Evolutionary conservation across 2,329 filamentous ascomycete species (phyloP), one percentile per base, ranked within the genome.

Genomic region (Fusarium robinianum): DNA sequence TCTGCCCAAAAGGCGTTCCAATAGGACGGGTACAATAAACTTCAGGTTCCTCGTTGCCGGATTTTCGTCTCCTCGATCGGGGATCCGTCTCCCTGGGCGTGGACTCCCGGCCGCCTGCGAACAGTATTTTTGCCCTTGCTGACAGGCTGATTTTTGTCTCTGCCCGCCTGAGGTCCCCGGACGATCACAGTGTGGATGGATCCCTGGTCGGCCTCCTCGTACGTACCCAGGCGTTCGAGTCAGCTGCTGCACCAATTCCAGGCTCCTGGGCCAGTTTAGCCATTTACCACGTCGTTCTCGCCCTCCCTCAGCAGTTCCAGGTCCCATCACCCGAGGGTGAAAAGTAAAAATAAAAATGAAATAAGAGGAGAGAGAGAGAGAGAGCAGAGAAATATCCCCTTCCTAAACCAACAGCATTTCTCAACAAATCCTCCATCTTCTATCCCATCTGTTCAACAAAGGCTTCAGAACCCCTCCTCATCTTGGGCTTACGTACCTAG

Each of bases 231-330:
- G 49, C 36, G 55, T 61, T 60, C 46, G 54, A 61, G 55, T 61
- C 58, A 61, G 47, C 53, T 51, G 49, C 58, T 44, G 44, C 38
- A 56, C 53, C 54, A 47, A 55, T 52, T 51, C 58, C 58, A 61
- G 56, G 58, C 58, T 61, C 55, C 57, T 60, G 58, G 58, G 49
- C 52, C 58, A 46, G 42, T 37, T 39, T 45, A 47, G 51, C 45
- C 52, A 57, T 41, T 44, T 36, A 46, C 41, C 34, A 37, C 22
- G 19, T 25, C 26, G 27, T 30, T 19, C 17, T 21, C 12, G 26
- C 19, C 24, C 18, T 18, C 26, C 12, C 17, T n/a, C 8, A 24
- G n/a, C 8, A 8, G 22, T 8, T 8, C 22, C 22, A 8, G 8
- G 22, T 24, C 22, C 22, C 22, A 8, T 24, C 8, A 24, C 8